Percentiles rank a stretch among this genome's conserved stretches.
phyloP scores from a whole-genome alignment of 345 rosid genomes.

The Ceriops decandra region DNA sequence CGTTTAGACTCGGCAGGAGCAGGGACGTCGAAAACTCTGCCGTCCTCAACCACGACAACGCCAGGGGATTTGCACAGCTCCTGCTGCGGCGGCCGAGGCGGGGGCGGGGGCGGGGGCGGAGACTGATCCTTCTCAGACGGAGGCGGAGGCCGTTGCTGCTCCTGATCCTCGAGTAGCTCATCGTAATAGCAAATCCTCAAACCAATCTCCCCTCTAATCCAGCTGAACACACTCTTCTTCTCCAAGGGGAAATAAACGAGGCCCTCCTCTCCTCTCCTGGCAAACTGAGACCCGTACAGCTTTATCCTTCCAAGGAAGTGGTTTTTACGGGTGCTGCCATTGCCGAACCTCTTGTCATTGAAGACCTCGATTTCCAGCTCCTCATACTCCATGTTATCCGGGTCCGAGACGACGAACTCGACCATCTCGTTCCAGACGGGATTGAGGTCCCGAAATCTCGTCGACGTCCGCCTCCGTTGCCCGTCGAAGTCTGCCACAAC shows the following conservation, averaged over 20 bases:
- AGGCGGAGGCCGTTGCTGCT: constrained; percentile 25
- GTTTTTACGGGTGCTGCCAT: constrained; percentile 76
- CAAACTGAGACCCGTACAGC: constrained; percentile 76
- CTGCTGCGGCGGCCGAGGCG: constrained; percentile 10
- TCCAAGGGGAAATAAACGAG: constrained; percentile 70
- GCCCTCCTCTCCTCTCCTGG: constrained; percentile 69
- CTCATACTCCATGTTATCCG: constrained; percentile 61
- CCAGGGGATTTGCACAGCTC: constrained; percentile 34
- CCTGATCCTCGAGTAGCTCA: constrained; percentile 50
- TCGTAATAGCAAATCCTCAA: constrained; percentile 73
- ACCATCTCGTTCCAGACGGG: constrained; percentile 86
- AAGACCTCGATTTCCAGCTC: constrained; percentile 80
- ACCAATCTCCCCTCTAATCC: constrained; percentile 90
- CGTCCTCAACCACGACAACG: constrained; percentile 53
- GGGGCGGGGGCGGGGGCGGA: constrained; percentile 8
- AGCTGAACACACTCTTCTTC: constrained; percentile 90
- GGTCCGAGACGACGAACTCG: constrained; percentile 78
- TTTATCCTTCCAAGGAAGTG: constrained; percentile 90
- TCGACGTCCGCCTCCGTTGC: constrained; percentile 64
- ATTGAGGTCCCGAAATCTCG: constrained; percentile 73
- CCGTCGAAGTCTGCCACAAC: constrained; percentile 81
- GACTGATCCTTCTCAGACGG: constrained; percentile 18
- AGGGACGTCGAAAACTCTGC: constrained; percentile 46
- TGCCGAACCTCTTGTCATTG: constrained; percentile 71
- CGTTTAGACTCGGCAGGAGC: constrained; percentile 27